Conservation (phyloP, 129 eudicot species). For the Helianthus tuberosus region DNA sequence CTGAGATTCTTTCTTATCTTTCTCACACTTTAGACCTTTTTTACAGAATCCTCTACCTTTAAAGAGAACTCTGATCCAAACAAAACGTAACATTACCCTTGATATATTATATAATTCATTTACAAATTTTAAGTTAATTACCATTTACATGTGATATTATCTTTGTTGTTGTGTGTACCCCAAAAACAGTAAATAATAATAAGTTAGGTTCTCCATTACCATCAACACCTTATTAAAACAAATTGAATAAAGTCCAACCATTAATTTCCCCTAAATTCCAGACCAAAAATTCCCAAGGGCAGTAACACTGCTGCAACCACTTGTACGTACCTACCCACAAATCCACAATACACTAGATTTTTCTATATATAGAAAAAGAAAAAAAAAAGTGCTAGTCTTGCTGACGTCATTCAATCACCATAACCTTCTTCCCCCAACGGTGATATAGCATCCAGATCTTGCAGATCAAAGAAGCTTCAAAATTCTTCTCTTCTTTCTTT, state of each 20-base stretch:
- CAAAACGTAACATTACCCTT: too few species aligned
- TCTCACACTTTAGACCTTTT: too few species aligned
- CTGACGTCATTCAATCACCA: slow-evolving; percentile 52
- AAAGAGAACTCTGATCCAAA: too few species aligned
- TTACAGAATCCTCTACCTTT: too few species aligned
- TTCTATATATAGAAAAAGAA: not conserved
- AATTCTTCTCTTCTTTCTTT: slow-evolving; percentile 23
- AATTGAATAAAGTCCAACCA: not conserved
- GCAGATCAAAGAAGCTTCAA: slow-evolving; percentile 77
- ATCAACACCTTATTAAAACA: not conserved
- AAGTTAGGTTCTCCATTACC: not conserved
- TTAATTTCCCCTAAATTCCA: not conserved
- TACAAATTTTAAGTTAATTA: too few species aligned
- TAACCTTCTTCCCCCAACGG: slow-evolving; percentile 32
- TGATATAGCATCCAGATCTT: slow-evolving; percentile 77
- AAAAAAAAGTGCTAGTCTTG: slow-evolving; percentile 43
- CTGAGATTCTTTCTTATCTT: too few species aligned
- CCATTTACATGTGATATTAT: too few species aligned
- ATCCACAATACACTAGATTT: slow-evolving; percentile 9
- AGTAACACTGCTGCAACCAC: not conserved
- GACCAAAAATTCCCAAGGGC: not conserved
- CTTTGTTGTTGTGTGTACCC: too few species aligned
- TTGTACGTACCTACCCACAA: slow-evolving; percentile 11
- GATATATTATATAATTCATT: too few species aligned
- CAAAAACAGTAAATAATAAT: too few species aligned